These are phyloP conservation scores for Calonectria fujianensis DNA, from an alignment of 2,329 filamentous ascomycete species.

Conservation along the genomic window DNA sequence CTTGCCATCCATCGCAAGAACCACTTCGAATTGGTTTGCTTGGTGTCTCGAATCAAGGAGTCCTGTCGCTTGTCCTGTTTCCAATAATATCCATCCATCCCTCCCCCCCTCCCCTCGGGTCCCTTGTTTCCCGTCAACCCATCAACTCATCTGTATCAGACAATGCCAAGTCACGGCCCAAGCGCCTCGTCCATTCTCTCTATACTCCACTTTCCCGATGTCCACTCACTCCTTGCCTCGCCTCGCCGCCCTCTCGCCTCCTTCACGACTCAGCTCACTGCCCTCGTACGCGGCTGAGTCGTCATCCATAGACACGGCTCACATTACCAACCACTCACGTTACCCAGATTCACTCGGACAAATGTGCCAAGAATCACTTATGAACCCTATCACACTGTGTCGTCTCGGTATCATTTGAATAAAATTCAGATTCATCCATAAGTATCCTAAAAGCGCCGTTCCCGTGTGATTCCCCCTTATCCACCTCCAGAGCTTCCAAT, in stretches of 20 bases:
- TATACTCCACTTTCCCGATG: background rate
- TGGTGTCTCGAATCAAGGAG: background rate
- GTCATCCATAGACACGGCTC: slow-evolving; percentile 5
- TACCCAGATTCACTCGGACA: background rate
- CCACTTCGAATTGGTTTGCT: slow-evolving; percentile 14
- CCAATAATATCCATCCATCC: slow-evolving; percentile 22
- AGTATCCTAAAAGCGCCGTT: slow-evolving; percentile 25
- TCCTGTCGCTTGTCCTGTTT: background rate
- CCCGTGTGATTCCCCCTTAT: slow-evolving; percentile 9
- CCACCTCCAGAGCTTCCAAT: slow-evolving; percentile 15
- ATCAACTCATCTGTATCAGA: slow-evolving; percentile 29
- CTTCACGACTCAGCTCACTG: slow-evolving; percentile 17
- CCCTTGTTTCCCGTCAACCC: slow-evolving; percentile 12
- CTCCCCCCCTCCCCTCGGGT: background rate
- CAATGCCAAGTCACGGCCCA: slow-evolving; percentile 6
- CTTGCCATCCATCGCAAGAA: slow-evolving; percentile 21
- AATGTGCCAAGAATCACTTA: background rate
- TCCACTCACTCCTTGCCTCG: slow-evolving; percentile 40
- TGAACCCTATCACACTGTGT: background rate
- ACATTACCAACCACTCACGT: background rate
- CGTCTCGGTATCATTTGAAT: slow-evolving; percentile 14
- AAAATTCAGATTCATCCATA: slow-evolving; percentile 21
- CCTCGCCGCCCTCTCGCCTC: slow-evolving; percentile 31
- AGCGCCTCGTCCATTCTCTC: slow-evolving; percentile 34
- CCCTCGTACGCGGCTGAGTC: slow-evolving; percentile 15